A percentile compares a stretch with the other conserved stretches of the same genome.
Conservation (phyloP, 2,329 filamentous ascomycete species). For the Balansia obtecta region DNA sequence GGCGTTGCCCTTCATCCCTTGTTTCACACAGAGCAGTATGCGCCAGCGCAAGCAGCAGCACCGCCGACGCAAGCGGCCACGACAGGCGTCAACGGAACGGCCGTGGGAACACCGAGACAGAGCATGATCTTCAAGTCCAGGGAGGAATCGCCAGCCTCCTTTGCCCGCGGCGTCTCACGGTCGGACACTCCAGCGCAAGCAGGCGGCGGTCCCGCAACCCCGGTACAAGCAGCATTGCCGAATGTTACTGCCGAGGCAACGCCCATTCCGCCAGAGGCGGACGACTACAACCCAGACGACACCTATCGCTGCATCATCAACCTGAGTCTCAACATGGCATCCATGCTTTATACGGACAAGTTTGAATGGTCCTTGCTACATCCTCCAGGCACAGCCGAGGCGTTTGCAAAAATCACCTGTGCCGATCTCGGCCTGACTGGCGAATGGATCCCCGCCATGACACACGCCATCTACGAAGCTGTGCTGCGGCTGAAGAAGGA, state of each 20-base stretch:
- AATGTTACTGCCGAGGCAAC: conserved; percentile 60
- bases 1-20: conserved; percentile 87
- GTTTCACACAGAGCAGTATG: conserved; percentile 52
- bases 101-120: conserved; percentile 18
- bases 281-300: conserved; percentile 80
- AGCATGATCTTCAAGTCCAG: conserved; percentile 20
- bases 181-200: conserved; percentile 45
- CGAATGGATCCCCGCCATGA: conserved; percentile 90
- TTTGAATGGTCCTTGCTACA: conserved; percentile 96
- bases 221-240: conserved; percentile 23
- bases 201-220: conserved; percentile 35
- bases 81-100: conserved; percentile 9
- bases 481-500: conserved; percentile 91
- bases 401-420: conserved; percentile 85
- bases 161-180: conserved; percentile 27
- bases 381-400: conserved; percentile 80
- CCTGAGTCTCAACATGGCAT: conserved; percentile 82
- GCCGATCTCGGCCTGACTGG: conserved; percentile 79
- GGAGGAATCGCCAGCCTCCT: conserved; percentile 26
- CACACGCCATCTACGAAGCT: conserved; percentile 94
- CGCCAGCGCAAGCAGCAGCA: conserved; percentile 12
- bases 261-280: conserved; percentile 46
- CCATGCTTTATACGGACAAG: conserved; percentile 87
- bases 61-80: conserved; percentile 6
- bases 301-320: conserved; percentile 88